Evolutionary conservation across 768 basidiomycete genomes (phyloP).

Genomic region (Boletus patriciae): DNA sequence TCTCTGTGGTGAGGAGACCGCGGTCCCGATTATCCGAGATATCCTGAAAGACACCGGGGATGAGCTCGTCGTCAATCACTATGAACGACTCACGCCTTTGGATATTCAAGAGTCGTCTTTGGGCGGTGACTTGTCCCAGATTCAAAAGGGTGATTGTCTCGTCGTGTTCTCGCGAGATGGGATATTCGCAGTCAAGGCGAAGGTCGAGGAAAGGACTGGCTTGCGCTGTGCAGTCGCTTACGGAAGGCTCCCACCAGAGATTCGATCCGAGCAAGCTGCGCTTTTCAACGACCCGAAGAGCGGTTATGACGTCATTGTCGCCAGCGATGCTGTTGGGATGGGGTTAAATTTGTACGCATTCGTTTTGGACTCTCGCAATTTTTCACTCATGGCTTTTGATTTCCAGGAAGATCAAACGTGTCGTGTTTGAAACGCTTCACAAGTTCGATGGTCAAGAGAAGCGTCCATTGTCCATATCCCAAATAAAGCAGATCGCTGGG

Average conservation of each 20-base stretch:
- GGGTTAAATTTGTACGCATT: conserved; percentile 86
- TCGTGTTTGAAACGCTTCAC: conserved; percentile 69
- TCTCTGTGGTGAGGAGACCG: conserved; percentile 93
- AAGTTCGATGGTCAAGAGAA: conserved; percentile 61
- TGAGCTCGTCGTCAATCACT: conserved; percentile 74
- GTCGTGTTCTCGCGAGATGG: conserved; percentile 77
- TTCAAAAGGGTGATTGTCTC: conserved; percentile 85
- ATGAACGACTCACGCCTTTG: conserved; percentile 88
- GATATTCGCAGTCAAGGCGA: conserved; percentile 77
- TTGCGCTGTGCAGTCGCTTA: conserved; percentile 90
- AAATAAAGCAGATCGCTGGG: conserved; percentile 93
- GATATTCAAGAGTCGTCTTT: conserved; percentile 63
- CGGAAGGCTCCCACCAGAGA: conserved; percentile 88
- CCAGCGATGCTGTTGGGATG: conserved; percentile 96
- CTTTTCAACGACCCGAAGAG: conserved; percentile 85
- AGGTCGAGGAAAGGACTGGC: conserved; percentile 68
- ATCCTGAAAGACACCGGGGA: conserved; percentile 81
- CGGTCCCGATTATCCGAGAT: conserved; percentile 71
- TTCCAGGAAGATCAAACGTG: conserved; percentile 83
- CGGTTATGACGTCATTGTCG: conserved; percentile 87
- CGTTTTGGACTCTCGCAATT: neutral
- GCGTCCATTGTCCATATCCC: conserved; percentile 60
- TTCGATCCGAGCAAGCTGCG: conserved; percentile 86
- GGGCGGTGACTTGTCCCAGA: conserved; percentile 53
- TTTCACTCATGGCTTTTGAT: neutral